Conservation (phyloP, 306 rosid species). For the Lathyrus oleraceus region DNA sequence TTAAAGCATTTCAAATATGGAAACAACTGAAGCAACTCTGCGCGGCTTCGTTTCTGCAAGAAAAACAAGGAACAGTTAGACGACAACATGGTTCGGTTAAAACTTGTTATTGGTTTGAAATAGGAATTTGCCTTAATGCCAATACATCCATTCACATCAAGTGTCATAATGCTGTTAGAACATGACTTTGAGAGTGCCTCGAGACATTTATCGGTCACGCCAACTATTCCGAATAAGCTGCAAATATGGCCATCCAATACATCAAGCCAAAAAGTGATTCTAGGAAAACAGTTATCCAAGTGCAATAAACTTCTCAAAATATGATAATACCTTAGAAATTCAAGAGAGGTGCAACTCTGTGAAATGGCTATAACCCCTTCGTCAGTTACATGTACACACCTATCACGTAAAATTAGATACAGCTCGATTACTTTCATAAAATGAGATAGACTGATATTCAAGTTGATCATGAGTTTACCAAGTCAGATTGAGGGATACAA, state of each 20-base stretch:
- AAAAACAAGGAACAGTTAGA: constrained; percentile 29
- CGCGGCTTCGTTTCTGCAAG: constrained; percentile 72
- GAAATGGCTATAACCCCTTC: constrained; percentile 65
- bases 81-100: constrained; percentile 4
- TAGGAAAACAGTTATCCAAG: constrained; percentile 8
- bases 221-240: constrained; percentile 84
- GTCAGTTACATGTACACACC: constrained; percentile 82
- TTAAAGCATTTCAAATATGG: constrained; percentile 74
- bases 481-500: constrained; percentile 71
- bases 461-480: constrained; percentile 56
- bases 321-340: constrained; percentile 64
- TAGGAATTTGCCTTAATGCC: constrained; percentile 71
- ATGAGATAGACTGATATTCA: constrained; percentile 20
- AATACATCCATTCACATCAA: constrained; percentile 84
- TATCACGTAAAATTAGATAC: constrained; percentile 39
- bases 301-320: constrained; percentile 24
- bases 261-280: constrained; percentile 32
- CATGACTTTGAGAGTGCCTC: constrained; percentile 68
- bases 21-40: constrained; percentile 66
- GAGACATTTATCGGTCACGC: constrained; percentile 75
- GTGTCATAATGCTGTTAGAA: constrained; percentile 65
- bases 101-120: constrained; percentile 9
- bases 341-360: constrained; percentile 60
- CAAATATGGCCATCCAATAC: constrained; percentile 32
- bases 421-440: constrained; percentile 10